These are phyloP conservation scores for Fusarium euwallaceae DNA, from an alignment of 2,329 filamentous ascomycete genomes.

Conservation along the genomic window DNA sequence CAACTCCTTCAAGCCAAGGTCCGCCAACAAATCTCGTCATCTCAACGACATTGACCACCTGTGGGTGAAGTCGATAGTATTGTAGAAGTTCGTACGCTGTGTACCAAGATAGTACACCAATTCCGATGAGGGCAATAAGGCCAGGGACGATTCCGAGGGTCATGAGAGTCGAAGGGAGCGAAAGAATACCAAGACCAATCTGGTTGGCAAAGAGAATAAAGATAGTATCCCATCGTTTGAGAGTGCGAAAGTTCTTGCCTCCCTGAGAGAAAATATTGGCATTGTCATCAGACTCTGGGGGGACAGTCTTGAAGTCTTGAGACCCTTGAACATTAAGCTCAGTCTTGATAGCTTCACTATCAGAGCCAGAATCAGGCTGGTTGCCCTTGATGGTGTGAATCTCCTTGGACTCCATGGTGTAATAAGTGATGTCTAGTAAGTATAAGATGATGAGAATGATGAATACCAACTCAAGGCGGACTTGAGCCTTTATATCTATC, in stretches of 20 bases:
- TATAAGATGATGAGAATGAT: neutral
- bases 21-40: slow-evolving; percentile 67
- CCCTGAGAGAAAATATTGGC: slow-evolving; percentile 40
- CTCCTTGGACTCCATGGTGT: slow-evolving; percentile 19
- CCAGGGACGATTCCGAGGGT: slow-evolving; percentile 75
- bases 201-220: slow-evolving; percentile 45
- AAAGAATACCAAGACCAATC: slow-evolving; percentile 62
- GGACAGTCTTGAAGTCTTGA: slow-evolving; percentile 34
- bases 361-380: slow-evolving; percentile 31
- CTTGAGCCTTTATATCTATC: neutral
- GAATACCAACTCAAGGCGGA: neutral
- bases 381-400: neutral
- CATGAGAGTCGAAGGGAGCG: slow-evolving; percentile 77
- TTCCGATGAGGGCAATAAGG: slow-evolving; percentile 75
- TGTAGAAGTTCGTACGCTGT: slow-evolving; percentile 64
- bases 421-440: neutral
- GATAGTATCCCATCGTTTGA: slow-evolving; percentile 42
- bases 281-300: slow-evolving; percentile 31
- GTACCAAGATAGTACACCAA: slow-evolving; percentile 73
- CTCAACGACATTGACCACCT: slow-evolving; percentile 77
- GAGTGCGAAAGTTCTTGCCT: slow-evolving; percentile 42
- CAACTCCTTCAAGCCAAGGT: slow-evolving; percentile 17
- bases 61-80: slow-evolving; percentile 75
- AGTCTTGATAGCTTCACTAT: slow-evolving; percentile 29
- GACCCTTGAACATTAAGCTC: slow-evolving; percentile 9